phyloP scores from a whole-genome alignment of 2,329 filamentous ascomycete genomes.

The Trichoderma sp. region DNA sequence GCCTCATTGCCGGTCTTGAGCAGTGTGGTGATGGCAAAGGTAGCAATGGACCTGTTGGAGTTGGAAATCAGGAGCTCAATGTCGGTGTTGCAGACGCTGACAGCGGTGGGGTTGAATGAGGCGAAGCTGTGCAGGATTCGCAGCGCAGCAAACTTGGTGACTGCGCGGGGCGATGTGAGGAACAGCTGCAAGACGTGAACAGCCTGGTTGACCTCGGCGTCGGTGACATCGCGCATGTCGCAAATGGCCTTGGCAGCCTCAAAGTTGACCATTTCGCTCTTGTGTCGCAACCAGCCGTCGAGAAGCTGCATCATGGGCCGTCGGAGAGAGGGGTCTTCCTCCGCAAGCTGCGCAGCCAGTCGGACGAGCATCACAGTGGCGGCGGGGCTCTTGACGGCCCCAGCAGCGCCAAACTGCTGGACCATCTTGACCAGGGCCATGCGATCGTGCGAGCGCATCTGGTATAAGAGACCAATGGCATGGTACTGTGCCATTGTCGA shows the following conservation, averaged over 20 bases:
- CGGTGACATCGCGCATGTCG: constrained; percentile 89
- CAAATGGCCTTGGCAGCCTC: constrained; percentile 98
- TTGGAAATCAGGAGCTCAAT: constrained; percentile 97
- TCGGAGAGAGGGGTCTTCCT: constrained; percentile 85
- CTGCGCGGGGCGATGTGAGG: constrained; percentile 90
- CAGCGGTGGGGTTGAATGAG: constrained; percentile 91
- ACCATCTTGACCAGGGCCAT: constrained; percentile 99
- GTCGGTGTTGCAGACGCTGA: constrained; percentile 93
- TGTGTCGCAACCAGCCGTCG: constrained; percentile 95
- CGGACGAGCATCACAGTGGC: constrained; percentile 91
- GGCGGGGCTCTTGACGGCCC: constrained; percentile 92
- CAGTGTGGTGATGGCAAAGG: constrained; percentile 96
- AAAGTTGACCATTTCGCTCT: constrained; percentile 99
- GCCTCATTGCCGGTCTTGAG: constrained; percentile 98
- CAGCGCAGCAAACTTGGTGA: constrained; percentile 97
- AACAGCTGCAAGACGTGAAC: constrained; percentile 96
- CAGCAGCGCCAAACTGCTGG: constrained; percentile 93
- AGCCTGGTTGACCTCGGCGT: constrained; percentile 87
- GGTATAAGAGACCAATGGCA: constrained; percentile 93
- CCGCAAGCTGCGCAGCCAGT: constrained; percentile 88
- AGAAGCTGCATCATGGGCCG: constrained; percentile 97
- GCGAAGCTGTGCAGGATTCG: constrained; percentile 96
- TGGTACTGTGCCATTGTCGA: constrained; percentile 99
- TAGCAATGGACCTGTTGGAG: constrained; percentile 95
- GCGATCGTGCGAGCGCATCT: constrained; percentile 95